Evolutionary conservation across 768 basidiomycete genomes (phyloP).

Genomic region (Pseudohyphozyma bogoriensis): DNA sequence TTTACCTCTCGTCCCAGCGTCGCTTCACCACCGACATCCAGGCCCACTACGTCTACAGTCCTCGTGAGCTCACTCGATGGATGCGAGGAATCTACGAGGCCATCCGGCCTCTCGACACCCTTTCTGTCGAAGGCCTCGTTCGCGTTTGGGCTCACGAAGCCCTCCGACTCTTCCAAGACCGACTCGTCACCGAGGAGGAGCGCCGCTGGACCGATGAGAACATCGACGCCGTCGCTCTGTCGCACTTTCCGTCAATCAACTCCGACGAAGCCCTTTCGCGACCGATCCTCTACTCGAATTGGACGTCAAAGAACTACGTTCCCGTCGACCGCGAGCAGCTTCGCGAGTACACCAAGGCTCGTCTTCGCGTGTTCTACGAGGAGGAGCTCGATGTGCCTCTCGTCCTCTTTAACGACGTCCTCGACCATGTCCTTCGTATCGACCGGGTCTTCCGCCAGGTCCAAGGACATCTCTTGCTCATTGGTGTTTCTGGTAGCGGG

Average conservation of each 20-base stretch:
- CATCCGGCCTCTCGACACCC: conserved; percentile 81
- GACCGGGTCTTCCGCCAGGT: conserved; percentile 98
- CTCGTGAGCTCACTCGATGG: conserved; percentile 97
- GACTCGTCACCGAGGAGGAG: conserved; percentile 86
- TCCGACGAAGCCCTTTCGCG: conserved; percentile 71
- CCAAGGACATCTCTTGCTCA: conserved; percentile 89
- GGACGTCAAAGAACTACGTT: conserved; percentile 95
- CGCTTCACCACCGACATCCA: conserved; percentile 94
- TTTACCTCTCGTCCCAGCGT: conserved; percentile 88
- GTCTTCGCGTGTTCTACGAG: conserved; percentile 95
- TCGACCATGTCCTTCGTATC: conserved; percentile 94
- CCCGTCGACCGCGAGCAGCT: conserved; percentile 87
- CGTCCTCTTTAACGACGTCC: conserved; percentile 94
- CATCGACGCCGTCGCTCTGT: conserved; percentile 69
- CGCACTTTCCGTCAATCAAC: conserved; percentile 89
- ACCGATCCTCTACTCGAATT: conserved; percentile 95
- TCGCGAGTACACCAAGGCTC: conserved; percentile 91
- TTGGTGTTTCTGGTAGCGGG: conserved; percentile 95
- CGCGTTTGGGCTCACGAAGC: conserved; percentile 98
- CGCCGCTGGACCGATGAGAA: conserved; percentile 88
- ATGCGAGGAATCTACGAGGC: conserved; percentile 95
- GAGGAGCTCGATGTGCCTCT: conserved; percentile 96
- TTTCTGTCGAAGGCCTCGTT: conserved; percentile 88
- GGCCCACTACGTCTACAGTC: conserved; percentile 97
- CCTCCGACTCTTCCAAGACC: conserved; percentile 91